Evolutionary conservation across 2,329 filamentous ascomycete species (phyloP), one percentile per base, ranked within the genome.

Genomic region (Periconia macrospinosa): DNA sequence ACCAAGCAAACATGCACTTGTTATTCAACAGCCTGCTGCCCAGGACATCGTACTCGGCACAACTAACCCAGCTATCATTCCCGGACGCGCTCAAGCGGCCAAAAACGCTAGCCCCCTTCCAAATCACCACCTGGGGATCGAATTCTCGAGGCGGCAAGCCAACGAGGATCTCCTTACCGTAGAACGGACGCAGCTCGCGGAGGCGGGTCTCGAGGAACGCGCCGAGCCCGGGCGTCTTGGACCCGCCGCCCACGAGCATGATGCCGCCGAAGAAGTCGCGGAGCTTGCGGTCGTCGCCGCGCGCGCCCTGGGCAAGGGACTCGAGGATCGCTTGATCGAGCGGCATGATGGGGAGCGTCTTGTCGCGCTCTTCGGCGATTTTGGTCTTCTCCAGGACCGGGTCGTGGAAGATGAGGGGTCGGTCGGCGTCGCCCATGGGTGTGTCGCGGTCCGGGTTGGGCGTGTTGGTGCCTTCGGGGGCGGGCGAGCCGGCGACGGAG

Each of bases 91-190:
- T 84, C 63, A 97, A 78, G 77, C 96, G 92, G 2, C 91, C 92
- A 79, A 97, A 99, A 15, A 99, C 92, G 70, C 92, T 96, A 0
- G 91, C 94, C 3, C 94, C 94, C 81, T 99, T 99, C 94, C 94
- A 99, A 9, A 88, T 87, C 49, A 97, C 89, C n/a, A 97, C 92
- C 75, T 97, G 92, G 55, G 94, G 91, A 75, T 99, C 94, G 78
- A 99, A 88, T 65, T 99, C 94, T 65, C 93, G 82, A 0, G 94
- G 94, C n/a, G 86, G 86, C 18, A 82, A 80, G 1, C 83, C 85
- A 20, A 89, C 84, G 57, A 88, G 78, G 52, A 89, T 85, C 60
- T 86, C 81, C 81, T 94, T 86, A 6, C 79, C 77, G 59, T 83
- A 83, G n/a, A 78, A 79, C 0, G 84, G 83, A 48, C 82, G 75